Evolutionary conservation across 371 early-diverging fungal species (phyloP), one percentile per base, ranked within the genome.

Genomic region (Mortierella sp.): DNA sequence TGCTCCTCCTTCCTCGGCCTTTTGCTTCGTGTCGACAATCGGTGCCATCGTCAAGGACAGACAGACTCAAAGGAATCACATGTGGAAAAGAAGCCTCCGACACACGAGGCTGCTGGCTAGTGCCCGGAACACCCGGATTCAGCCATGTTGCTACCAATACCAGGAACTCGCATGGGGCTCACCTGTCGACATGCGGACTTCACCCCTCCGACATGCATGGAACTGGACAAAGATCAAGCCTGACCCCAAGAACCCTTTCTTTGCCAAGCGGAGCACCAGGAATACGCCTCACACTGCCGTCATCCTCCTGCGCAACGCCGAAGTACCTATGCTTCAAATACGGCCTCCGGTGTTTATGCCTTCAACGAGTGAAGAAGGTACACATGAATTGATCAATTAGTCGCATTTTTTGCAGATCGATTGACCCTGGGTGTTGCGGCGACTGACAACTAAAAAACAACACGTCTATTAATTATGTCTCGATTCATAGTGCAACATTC

Each of bases 151-250:
- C 72, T 73, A 78, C 72, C 80, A 79, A 57, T 72, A 31, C 74
- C 71, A 74, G 26, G 67, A 69, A 44, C 57, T 72, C 26, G 44
- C 77, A 59, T 53, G 59, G 64, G 50, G 54, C 31, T 28, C 48
- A 37, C 43, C 24, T 3, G 34, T 48, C 51, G 71, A 69, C 11
- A 44, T 70, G 67, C 72, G 40, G 26, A 57, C 77, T 19, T 37
- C 71, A 26, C 19, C 54, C 19, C 70, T 86, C 16, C 82, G 86
- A 1, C 51, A 82, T 74, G 75, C 82, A 21, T 86, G 82, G 82
- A 86, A 79, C 61, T 86, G 86, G 86, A 21, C 86, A 37, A 86
- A 81, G 71, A 86, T 86, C 79, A 86, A 86, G 51, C 61, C 86
- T 16, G 82, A 86, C 53, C 86, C 86, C 43, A 81, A 82, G 40